Base-by-base conservation (phyloP, 805 yeast species). In the Ogataea populi-albae region DNA sequence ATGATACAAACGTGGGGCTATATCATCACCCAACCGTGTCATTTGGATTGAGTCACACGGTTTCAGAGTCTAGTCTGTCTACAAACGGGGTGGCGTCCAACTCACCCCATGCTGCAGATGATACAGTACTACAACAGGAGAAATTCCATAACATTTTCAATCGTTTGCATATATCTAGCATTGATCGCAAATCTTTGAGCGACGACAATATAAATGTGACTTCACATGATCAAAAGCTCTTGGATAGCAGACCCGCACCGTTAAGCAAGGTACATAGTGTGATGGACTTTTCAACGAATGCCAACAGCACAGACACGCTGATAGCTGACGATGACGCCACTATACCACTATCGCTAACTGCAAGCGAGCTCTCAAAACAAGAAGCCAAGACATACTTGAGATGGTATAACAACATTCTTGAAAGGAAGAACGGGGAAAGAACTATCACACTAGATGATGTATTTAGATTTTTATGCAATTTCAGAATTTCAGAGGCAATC, bases 341-440 rank as follows among this genome's bases (percentile, higher is more conserved):
- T 8, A 71, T 79, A 2, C 86, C 89, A 0, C 59, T 84, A 33
- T 75, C 87, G 2, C 61, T 85, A n/a, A 68, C 80, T 1, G 71
- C 76, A 1, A 74, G 71, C 30, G 86, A 86, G 39, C 69, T 91
- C 30, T 74, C 95, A 0, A 70, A 71, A 14, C 84, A 82, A 38
- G 98, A 91, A 59, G 74, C 79, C 9, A 77, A 81, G 50, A 84
- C 96, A 1, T 91, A 91, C 59, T 75, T 91, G 48, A 69, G 96
- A 46, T 91, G 98, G 98, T 91, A 89, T 59, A 82, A 87, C 47
- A 89, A 86, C 52, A 77, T 91, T 21, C 72, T 84, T 23, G 71
- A 84, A 29, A 73, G 89, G 35, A 82, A 83, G 44, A 29, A 23
- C 5, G 79, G 79, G 24, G 71, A 79, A 27, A 71, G 80, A 41